Percentiles rank a stretch among this genome's conserved stretches.
Conservation (phyloP, 2,329 filamentous ascomycete genomes). For the Trematosphaeria pertusa region DNA sequence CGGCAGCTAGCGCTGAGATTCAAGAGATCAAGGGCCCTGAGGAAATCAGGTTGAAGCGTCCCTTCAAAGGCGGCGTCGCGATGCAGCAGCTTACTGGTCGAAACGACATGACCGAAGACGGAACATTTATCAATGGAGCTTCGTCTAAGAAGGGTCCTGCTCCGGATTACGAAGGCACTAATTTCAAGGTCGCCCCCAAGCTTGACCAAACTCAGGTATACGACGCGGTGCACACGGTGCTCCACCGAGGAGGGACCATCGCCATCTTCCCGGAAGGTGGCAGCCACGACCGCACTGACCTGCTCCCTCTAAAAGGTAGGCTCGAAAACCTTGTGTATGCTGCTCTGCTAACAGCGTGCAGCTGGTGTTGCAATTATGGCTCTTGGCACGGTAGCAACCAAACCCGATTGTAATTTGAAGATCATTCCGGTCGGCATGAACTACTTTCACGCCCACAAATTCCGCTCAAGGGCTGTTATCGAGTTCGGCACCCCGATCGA, state of each 20-base stretch:
- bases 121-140: slow-evolving; percentile 64
- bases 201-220: slow-evolving; percentile 95
- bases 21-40: slow-evolving; percentile 79
- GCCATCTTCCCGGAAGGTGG: slow-evolving; percentile 98
- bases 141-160: slow-evolving; percentile 60
- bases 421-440: slow-evolving; percentile 99
- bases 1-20: slow-evolving; percentile 83
- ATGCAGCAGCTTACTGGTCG: slow-evolving; percentile 83
- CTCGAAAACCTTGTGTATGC: too few relatives aligned
- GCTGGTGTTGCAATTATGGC: slow-evolving; percentile 99
- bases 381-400: slow-evolving; percentile 82
- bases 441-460: slow-evolving; percentile 99
- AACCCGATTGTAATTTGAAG: slow-evolving; percentile 86
- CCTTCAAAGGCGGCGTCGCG: slow-evolving; percentile 79
- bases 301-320: slow-evolving; percentile 78
- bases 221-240: slow-evolving; percentile 85
- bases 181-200: slow-evolving; percentile 88
- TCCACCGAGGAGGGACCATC: slow-evolving; percentile 84
- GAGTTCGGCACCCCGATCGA: slow-evolving; percentile 93
- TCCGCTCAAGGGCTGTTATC: slow-evolving; percentile 91
- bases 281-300: slow-evolving; percentile 90
- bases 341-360: slow-evolving; percentile 40
- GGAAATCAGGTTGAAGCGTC: slow-evolving; percentile 84
- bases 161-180: slow-evolving; percentile 73
- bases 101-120: slow-evolving; percentile 72